Percentiles rank a stretch among this genome's conserved stretches.
phyloP scores from a whole-genome alignment of 1,284 basidiomycete species.

The Psilocybe mexicana region DNA sequence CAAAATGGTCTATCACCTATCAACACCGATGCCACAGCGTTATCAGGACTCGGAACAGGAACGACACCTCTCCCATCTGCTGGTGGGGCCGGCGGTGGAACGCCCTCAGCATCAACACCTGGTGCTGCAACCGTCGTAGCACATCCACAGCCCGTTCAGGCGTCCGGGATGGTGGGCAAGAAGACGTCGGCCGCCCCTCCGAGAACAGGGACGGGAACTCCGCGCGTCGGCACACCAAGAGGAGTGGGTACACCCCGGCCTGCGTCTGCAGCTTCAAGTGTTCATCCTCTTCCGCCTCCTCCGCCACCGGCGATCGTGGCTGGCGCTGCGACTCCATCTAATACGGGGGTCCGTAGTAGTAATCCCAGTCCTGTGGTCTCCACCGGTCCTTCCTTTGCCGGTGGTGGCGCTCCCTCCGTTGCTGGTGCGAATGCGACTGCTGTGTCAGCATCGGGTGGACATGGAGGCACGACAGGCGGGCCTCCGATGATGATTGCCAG shows the following conservation, averaged over 20 bases:
- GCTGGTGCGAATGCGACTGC: background rate
- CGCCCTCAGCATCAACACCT: background rate
- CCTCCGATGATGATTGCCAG: conserved; percentile 28
- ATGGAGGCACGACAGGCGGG: conserved; percentile 7
- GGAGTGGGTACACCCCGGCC: conserved; percentile 30
- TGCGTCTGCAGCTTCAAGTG: conserved; percentile 16
- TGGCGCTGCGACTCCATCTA: background rate
- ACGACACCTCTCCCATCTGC: conserved; percentile 27
- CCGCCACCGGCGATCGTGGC: background rate
- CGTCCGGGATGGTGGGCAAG: conserved; percentile 29
- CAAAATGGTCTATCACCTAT: conserved; percentile 29
- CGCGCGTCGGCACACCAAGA: conserved; percentile 21
- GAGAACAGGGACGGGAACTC: conserved; percentile 23
- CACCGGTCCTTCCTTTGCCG: background rate
- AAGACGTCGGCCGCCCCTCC: conserved; percentile 8
- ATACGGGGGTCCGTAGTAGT: background rate
- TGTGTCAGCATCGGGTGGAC: background rate
- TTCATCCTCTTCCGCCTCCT: background rate
- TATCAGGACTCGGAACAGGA: background rate
- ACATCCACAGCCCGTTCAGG: conserved; percentile 36
- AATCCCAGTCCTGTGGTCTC: background rate
- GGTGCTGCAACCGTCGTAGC: conserved; percentile 17
- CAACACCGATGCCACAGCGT: conserved; percentile 6
- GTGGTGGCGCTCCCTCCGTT: background rate
- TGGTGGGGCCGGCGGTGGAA: conserved; percentile 6